phyloP scores from a whole-genome alignment of 345 rosid species.

The Psidium friedrichsthalianum region DNA sequence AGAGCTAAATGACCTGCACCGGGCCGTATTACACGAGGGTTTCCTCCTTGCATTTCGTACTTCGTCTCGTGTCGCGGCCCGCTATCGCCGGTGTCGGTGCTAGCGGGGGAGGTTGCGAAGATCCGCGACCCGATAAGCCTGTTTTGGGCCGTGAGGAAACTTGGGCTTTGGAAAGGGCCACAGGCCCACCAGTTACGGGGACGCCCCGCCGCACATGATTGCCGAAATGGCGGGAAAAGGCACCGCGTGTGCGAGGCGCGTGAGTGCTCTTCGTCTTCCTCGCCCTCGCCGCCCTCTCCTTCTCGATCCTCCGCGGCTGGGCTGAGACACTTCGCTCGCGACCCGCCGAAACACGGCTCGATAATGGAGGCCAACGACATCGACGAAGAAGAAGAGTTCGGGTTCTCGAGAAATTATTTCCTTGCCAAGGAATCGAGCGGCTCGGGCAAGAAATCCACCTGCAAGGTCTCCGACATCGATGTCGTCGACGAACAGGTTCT shows the following conservation, averaged over 20 bases:
- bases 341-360: neutral
- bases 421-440: conserved; percentile 68
- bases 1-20: neutral
- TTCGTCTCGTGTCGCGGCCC: neutral
- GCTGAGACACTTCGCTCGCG: neutral
- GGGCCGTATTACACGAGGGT: neutral
- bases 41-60: neutral
- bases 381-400: conserved; percentile 61
- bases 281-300: neutral
- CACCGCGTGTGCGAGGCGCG: neutral
- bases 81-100: neutral
- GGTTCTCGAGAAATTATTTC: conserved; percentile 83
- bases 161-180: neutral
- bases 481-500: conserved; percentile 75
- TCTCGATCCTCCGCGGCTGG: neutral
- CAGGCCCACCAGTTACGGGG: neutral
- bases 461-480: conserved; percentile 59
- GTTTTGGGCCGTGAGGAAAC: neutral
- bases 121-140: neutral
- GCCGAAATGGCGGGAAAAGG: neutral
- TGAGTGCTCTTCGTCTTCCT: neutral
- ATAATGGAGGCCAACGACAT: conserved; percentile 13
- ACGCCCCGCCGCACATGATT: neutral
- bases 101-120: neutral
- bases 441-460: conserved; percentile 47